Evolutionary conservation across 1,284 basidiomycete genomes (phyloP), one percentile per base, ranked within the genome.

Genomic region (Sporisorium graminicola): DNA sequence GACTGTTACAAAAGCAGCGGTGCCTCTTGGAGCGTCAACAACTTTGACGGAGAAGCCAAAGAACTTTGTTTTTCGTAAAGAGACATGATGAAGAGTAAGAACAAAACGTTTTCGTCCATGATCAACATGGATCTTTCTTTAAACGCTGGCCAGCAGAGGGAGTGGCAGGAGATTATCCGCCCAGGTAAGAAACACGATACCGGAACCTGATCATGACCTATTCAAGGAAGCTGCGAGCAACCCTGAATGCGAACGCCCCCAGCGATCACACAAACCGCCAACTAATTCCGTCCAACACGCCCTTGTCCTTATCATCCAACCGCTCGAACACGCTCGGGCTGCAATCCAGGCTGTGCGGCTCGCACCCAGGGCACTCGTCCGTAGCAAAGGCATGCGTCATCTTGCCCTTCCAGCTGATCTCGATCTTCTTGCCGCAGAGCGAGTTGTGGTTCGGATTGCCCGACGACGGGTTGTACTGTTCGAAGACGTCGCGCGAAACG

Each of bases 351-450:
- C 89, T 92, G 24, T 89, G 90, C 43, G 85, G 88, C 1, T 90
- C 89, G 82, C 93, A 94, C n/a, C 88, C 90, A 55, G 89, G 89
- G 83, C 92, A 93, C 90, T 72, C 88, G 82, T 94, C 93, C 78
- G 88, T 88, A 67, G 94, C 90, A 6, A 85, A 87, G 0, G 92
- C 93, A 3, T 82, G 75, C 2, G 89, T 86, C 0, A 88, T 88
- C 16, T 88, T 73, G 14, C 69, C 62, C 80, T 88, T 90, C 68
- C 77, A 75, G 1, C 87, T 86, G 81, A 94, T 91, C n/a, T 89
- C 89, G 76, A 94, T 90, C 18, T 78, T 81, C 82, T 89, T 86
- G 80, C 89, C 90, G 85, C 93, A 93, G 8, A 74, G 60, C 13
- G 70, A 58, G 58, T 74, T 77, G 35, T 69, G 52, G 64, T 74